A percentile compares a stretch with the other conserved stretches of the same genome.
Evolutionary conservation across 2,329 filamentous ascomycete genomes (phyloP).

Genomic region (Aspergillaceae sp.): DNA sequence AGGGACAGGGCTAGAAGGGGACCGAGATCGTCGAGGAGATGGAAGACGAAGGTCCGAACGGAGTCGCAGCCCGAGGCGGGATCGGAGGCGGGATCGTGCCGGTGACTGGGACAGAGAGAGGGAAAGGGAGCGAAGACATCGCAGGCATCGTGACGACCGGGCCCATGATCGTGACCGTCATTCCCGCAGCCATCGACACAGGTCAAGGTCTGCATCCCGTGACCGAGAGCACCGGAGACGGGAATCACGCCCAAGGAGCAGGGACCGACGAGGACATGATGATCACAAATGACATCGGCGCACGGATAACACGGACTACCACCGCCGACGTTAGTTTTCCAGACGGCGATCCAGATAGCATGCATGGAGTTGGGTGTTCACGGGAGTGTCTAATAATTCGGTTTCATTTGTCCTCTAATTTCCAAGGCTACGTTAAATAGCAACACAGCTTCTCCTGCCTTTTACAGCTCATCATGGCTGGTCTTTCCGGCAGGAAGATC

Average conservation of each 20-base stretch:
- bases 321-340: constrained; percentile 17
- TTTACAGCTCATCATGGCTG: constrained; percentile 44
- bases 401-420: constrained; percentile 3
- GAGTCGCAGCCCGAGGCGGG: constrained; percentile 25
- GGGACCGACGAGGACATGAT: constrained; percentile 17
- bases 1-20: constrained; percentile 11
- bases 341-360: background rate
- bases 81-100: constrained; percentile 21
- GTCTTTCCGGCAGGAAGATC: constrained; percentile 43
- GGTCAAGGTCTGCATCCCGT: constrained; percentile 16
- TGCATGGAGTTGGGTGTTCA: constrained; percentile 9
- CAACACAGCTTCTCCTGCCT: constrained; percentile 6
- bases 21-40: constrained; percentile 10
- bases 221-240: constrained; percentile 19
- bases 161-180: constrained; percentile 16
- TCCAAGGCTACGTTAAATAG: constrained; percentile 5
- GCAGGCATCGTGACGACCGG: constrained; percentile 22
- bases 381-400: constrained; percentile 4
- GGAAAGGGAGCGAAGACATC: constrained; percentile 42
- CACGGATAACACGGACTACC: constrained; percentile 14
- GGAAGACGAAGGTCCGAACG: constrained; percentile 24
- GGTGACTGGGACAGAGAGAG: constrained; percentile 20
- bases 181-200: constrained; percentile 25
- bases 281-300: constrained; percentile 17
- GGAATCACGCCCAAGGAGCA: constrained; percentile 21